A percentile compares a stretch with the other conserved stretches of the same genome.
These are phyloP conservation scores for Cornus kousa DNA, from an alignment of 148 eudicot genomes.

Conservation along the genomic window DNA sequence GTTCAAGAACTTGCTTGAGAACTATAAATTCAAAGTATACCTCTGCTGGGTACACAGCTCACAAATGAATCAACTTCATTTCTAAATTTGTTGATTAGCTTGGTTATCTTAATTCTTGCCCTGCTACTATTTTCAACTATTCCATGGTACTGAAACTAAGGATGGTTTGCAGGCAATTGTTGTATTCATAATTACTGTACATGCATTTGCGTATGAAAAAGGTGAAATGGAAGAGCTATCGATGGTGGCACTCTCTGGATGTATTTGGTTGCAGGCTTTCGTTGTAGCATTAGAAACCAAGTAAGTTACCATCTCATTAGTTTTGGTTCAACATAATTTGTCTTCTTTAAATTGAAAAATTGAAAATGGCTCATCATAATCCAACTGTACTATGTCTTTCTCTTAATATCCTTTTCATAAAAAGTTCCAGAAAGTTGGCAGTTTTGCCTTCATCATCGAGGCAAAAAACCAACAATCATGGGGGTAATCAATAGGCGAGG, in stretches of 20 bases:
- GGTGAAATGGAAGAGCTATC: slow-evolving; percentile 93
- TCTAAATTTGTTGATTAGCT: neutral
- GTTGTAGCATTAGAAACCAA: slow-evolving; percentile 90
- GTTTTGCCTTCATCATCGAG: neutral
- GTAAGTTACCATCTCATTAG: slow-evolving; percentile 42
- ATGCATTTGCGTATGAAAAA: slow-evolving; percentile 77
- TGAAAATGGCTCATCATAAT: too few species aligned
- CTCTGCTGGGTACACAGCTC: too few species aligned
- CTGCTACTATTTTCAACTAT: neutral
- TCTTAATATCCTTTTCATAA: neutral
- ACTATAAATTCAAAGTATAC: too few species aligned
- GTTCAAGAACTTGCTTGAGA: too few species aligned
- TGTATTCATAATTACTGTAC: slow-evolving; percentile 71
- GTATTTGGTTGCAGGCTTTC: slow-evolving; percentile 98
- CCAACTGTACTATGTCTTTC: neutral
- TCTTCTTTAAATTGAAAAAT: neutral
- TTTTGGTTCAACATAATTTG: neutral
- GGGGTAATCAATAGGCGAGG: neutral
- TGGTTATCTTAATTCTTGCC: neutral
- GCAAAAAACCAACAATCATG: neutral
- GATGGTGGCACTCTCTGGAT: slow-evolving; percentile 97
- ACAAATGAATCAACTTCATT: too few species aligned
- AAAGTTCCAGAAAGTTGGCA: too few species aligned
- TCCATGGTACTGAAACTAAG: slow-evolving; percentile 10
- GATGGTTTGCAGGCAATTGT: slow-evolving; percentile 73